These are phyloP conservation scores for Chaetomium tenue DNA, from an alignment of 495 filamentous ascomycete species.

Conservation along the genomic window DNA sequence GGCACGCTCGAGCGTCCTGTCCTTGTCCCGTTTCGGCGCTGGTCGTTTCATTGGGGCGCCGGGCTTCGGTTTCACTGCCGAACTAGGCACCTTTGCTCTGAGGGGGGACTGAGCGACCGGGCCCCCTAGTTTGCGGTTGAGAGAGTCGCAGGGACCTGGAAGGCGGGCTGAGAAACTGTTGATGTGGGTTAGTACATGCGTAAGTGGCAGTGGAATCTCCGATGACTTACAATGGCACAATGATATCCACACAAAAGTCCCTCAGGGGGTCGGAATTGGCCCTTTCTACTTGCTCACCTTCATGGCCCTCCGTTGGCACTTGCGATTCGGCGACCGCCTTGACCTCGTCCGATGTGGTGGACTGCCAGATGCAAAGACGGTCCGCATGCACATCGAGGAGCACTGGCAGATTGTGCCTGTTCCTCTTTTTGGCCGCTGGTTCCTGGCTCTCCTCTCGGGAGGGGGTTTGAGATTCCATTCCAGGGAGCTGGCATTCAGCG, in stretches of 20 bases:
- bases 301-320: constrained; percentile 28
- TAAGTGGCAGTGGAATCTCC: neutral
- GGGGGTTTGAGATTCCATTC: constrained; percentile 28
- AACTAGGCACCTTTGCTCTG: constrained; percentile 48
- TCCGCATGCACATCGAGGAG: constrained; percentile 85
- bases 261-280: constrained; percentile 42
- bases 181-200: neutral
- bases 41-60: constrained; percentile 58
- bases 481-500: constrained; percentile 45
- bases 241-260: constrained; percentile 88
- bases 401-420: constrained; percentile 46
- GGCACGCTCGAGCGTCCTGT: constrained; percentile 64
- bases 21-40: constrained; percentile 53
- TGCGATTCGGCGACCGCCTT: constrained; percentile 55
- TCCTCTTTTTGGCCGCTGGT: constrained; percentile 39
- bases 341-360: constrained; percentile 59
- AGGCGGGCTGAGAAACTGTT: constrained; percentile 72
- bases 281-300: constrained; percentile 33
- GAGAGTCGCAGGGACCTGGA: constrained; percentile 71
- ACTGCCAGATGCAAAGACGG: constrained; percentile 94
- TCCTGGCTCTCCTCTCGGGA: constrained; percentile 31
- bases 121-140: constrained; percentile 86
- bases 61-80: constrained; percentile 43
- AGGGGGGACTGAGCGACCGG: constrained; percentile 62
- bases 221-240: constrained; percentile 77